A percentile compares a stretch with the other conserved stretches of the same genome.
These are phyloP conservation scores for Orobanche coerulescens DNA, from an alignment of 257 asterid species.

Conservation along the genomic window DNA sequence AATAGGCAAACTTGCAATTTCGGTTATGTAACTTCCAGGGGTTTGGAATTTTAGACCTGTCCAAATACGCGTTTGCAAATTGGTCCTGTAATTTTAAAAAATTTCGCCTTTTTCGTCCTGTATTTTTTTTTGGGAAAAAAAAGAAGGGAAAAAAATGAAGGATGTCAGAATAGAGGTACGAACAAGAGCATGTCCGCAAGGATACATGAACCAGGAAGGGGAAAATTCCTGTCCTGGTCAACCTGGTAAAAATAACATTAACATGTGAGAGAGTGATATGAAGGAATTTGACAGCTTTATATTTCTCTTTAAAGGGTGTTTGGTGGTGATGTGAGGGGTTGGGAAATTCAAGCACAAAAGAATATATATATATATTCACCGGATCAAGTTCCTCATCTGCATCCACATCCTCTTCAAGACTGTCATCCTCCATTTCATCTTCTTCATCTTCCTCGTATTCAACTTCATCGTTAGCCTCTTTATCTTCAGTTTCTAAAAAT, in stretches of 20 bases:
- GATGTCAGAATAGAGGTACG: not conserved
- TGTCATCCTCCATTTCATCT: slow-evolving; percentile 62
- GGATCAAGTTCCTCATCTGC: slow-evolving; percentile 46
- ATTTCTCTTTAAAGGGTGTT: not conserved
- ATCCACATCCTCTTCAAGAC: slow-evolving; percentile 50
- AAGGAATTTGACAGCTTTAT: not conserved
- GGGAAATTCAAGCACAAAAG: not conserved
- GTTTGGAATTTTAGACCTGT: not conserved
- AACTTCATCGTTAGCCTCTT: slow-evolving; percentile 44
- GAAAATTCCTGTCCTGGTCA: slow-evolving; percentile 37
- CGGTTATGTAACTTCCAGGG: too few relatives aligned
- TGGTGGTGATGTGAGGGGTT: not conserved
- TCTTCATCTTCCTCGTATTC: slow-evolving; percentile 56
- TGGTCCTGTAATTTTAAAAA: not conserved
- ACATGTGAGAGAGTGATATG: slow-evolving; percentile 12
- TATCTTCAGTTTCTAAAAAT: slow-evolving; percentile 38
- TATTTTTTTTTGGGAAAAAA: not conserved
- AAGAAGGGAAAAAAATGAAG: not conserved
- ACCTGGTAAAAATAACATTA: slow-evolving; percentile 30
- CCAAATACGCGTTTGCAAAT: not conserved
- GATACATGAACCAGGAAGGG: slow-evolving; percentile 56
- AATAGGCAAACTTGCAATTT: too few relatives aligned
- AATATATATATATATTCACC: slow-evolving; percentile 24
- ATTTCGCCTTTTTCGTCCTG: not conserved
- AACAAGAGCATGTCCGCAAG: too few relatives aligned